Evolutionary conservation across 441 rosid genomes (phyloP).

Genomic region (Jatropha podagrica): DNA sequence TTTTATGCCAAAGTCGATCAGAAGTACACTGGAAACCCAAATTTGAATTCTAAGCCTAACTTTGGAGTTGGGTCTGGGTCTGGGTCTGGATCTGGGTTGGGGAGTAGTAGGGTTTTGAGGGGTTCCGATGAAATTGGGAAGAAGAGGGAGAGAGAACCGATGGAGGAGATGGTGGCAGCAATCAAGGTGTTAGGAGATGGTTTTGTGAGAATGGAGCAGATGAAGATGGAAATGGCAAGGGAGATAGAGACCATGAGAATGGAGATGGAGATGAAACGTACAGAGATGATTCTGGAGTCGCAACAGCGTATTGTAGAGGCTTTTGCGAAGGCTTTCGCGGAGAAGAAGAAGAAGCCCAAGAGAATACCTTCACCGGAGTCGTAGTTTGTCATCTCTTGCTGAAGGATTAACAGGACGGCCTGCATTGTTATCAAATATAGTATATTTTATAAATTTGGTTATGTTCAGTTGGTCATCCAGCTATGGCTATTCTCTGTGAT

Average conservation of each 20-base stretch:
- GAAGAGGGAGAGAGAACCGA: conserved; percentile 58
- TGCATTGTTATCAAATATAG: not conserved
- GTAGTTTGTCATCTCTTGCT: not conserved
- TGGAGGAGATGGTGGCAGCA: conserved; percentile 77
- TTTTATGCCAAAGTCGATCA: conserved; percentile 51
- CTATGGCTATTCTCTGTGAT: conserved; percentile 7
- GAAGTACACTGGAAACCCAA: conserved; percentile 36
- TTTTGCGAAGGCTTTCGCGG: conserved; percentile 61
- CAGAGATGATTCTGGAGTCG: conserved; percentile 79
- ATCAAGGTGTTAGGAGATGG: conserved; percentile 78
- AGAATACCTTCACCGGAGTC: conserved; percentile 44
- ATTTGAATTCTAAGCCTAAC: conserved; percentile 22
- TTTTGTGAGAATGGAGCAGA: conserved; percentile 79
- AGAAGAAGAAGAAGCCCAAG: conserved; percentile 60
- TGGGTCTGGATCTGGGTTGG: conserved; percentile 29
- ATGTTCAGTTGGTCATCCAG: conserved; percentile 11
- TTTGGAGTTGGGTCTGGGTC: conserved; percentile 14
- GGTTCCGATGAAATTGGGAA: conserved; percentile 38
- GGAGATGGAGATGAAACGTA: conserved; percentile 93
- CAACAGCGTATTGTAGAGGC: conserved; percentile 80
- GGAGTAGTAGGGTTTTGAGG: conserved; percentile 41
- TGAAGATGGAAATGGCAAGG: conserved; percentile 87
- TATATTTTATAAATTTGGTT: not conserved
- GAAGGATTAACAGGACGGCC: not conserved
- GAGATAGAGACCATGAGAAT: conserved; percentile 85